Base-by-base conservation (phyloP, 106 monocot genomes). In the Acorus gramineus region DNA sequence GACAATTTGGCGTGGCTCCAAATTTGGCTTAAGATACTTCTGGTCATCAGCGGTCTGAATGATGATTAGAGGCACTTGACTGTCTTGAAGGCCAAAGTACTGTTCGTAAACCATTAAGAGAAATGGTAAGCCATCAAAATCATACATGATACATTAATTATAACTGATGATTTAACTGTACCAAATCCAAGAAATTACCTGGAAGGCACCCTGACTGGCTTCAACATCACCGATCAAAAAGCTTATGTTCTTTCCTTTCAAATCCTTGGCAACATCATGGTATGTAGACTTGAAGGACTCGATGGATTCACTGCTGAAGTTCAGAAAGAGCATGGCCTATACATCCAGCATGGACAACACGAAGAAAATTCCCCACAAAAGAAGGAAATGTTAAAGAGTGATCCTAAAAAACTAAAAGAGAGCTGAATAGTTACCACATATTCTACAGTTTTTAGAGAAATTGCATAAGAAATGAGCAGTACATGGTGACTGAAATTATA, bases 211-310 rank as follows among this genome's bases (percentile, higher is more conserved):
- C 66, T 85, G 57, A 60, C 80, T 85, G 14, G 82, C 78, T 4
- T 91, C 85, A 82, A 87, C 52, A 69, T 91, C 91, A 69, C 87
- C 91, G 59, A 96, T 64, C 63, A 96, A 61, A 79, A 91, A 96
- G 60, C 74, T 82, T 53, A 91, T 54, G 3, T 73, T 66, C 62
- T 82, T 68, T 56, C 67, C 81, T 59, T 82, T 91, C 74, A 68
- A 87, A 5, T 53, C 55, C 55, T 73, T 53, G 51, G 87, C 96
- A 68, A 79, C 79, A 43, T 81, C 80, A 63, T 73, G 56, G 46
- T 76, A 82, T 28, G 74, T 80, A 9, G 87, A 76, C 66, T 88
- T 85, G 56, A 91, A 85, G 11, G 80, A 66, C 51, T 85, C 87
- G 75, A 83, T 71, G 8, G 78, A 47, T 28, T 74, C 75, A 47